Conservation (phyloP, 2,329 filamentous ascomycete genomes). For the Monilinia aucupariae region DNA sequence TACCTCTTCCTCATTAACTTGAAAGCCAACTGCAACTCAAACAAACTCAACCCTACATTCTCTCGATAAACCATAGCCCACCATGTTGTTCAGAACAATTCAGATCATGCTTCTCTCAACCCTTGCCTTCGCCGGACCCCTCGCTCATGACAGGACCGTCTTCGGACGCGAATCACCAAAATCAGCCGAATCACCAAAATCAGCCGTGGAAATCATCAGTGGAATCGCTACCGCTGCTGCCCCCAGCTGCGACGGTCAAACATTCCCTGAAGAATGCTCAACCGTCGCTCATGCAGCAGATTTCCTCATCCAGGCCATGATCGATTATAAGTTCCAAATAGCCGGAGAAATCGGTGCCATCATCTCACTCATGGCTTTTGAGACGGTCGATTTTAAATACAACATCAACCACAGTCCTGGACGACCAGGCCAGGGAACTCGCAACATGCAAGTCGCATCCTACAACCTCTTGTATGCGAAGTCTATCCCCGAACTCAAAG, state of each 20-base stretch:
- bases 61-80: neutral
- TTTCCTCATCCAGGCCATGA: slow-evolving; percentile 47
- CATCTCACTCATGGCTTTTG: slow-evolving; percentile 55
- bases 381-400: slow-evolving; percentile 57
- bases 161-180: neutral
- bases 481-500: slow-evolving; percentile 41
- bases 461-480: slow-evolving; percentile 52
- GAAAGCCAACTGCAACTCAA: neutral
- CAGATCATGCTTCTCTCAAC: neutral
- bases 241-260: slow-evolving; percentile 41
- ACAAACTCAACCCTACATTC: neutral
- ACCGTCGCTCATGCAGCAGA: slow-evolving; percentile 47
- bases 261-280: slow-evolving; percentile 46
- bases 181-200: too few species aligned
- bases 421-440: slow-evolving; percentile 54
- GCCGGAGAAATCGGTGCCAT: slow-evolving; percentile 48
- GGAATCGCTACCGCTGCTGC: slow-evolving; percentile 45
- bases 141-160: neutral
- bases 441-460: slow-evolving; percentile 56
- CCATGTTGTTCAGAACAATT: neutral
- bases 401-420: slow-evolving; percentile 51
- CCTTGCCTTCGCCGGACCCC: neutral
- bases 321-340: slow-evolving; percentile 45
- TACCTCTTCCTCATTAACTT: neutral
- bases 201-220: neutral